A percentile compares a stretch with the other conserved stretches of the same genome.
Evolutionary conservation across 2,329 filamentous ascomycete genomes (phyloP).

Genomic region (Paecilomyces dactylethromorphus): DNA sequence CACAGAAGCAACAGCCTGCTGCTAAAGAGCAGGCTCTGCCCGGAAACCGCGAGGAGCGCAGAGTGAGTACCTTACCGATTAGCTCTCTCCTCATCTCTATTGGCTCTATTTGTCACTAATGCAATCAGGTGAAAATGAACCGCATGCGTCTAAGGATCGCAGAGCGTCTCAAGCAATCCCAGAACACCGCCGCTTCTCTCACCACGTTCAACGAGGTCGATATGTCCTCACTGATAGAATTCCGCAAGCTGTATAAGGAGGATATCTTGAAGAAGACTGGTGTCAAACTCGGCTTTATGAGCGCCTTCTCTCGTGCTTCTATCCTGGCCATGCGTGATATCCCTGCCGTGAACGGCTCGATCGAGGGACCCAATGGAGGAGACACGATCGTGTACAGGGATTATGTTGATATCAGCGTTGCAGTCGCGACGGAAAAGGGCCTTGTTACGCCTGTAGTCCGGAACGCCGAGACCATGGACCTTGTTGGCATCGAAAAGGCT

Average conservation of each 20-base stretch:
- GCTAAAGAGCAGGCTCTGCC: conserved; percentile 33
- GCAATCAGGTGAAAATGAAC: conserved; percentile 90
- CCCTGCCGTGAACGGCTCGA: conserved; percentile 92
- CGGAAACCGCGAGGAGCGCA: conserved; percentile 78
- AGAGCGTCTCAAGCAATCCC: conserved; percentile 96
- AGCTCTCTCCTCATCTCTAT: conserved; percentile 1
- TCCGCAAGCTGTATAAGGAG: conserved; percentile 96
- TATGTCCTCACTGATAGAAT: conserved; percentile 96
- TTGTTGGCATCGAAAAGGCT: conserved; percentile 80
- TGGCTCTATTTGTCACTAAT: background rate
- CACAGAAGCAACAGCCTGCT: conserved; percentile 31
- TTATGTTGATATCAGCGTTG: conserved; percentile 96
- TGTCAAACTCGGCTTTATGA: conserved; percentile 99
- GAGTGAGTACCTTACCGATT: conserved; percentile 53
- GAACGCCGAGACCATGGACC: conserved; percentile 81
- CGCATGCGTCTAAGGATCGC: conserved; percentile 97
- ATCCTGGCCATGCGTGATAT: conserved; percentile 90
- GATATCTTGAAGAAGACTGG: conserved; percentile 92
- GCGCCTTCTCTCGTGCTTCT: conserved; percentile 85
- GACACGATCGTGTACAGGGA: conserved; percentile 98
- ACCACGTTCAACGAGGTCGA: conserved; percentile 99
- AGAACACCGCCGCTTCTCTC: conserved; percentile 94
- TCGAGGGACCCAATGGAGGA: conserved; percentile 88
- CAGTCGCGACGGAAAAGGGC: conserved; percentile 95
- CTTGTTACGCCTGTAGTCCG: conserved; percentile 94